Percentiles rank a stretch among this genome's conserved stretches.
phyloP scores from a whole-genome alignment of 768 basidiomycete species.

The Phanerochaete carnosa region DNA sequence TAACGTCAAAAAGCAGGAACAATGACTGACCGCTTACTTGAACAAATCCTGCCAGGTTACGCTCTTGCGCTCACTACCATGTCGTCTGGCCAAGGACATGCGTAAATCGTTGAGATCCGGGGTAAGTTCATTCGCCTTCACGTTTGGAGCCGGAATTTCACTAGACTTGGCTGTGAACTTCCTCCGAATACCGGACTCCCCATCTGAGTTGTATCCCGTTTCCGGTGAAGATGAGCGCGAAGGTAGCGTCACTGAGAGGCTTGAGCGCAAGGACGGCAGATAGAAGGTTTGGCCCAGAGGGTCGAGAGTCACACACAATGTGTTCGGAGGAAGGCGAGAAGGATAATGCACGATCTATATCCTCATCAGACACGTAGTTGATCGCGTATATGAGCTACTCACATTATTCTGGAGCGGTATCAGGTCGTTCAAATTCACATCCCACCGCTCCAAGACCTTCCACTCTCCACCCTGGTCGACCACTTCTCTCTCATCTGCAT shows the following conservation, averaged over 20 bases:
- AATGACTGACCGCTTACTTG: constrained; percentile 44
- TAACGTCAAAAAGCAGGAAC: neutral
- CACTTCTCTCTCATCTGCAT: constrained; percentile 11
- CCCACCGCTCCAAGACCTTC: constrained; percentile 68
- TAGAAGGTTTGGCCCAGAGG: constrained; percentile 62
- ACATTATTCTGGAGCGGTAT: constrained; percentile 62
- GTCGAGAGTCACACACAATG: constrained; percentile 62
- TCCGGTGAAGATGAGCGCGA: constrained; percentile 54
- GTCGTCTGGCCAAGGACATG: constrained; percentile 1
- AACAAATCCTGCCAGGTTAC: constrained; percentile 67
- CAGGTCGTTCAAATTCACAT: constrained; percentile 56
- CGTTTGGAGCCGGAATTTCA: neutral
- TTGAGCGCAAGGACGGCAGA: constrained; percentile 38
- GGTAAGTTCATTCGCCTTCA: neutral
- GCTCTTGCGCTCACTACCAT: constrained; percentile 34
- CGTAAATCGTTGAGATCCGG: neutral
- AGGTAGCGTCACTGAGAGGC: constrained; percentile 22
- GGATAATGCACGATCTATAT: constrained; percentile 36
- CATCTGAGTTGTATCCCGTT: constrained; percentile 67
- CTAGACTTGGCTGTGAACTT: constrained; percentile 8
- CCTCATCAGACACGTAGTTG: constrained; percentile 7
- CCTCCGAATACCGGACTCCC: constrained; percentile 48
- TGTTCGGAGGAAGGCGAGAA: constrained; percentile 64
- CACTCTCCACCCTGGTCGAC: constrained; percentile 39
- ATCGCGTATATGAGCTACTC: constrained; percentile 23